Base-by-base conservation (phyloP, 1,284 basidiomycete genomes). In the Singerocomus rubriflavus region DNA sequence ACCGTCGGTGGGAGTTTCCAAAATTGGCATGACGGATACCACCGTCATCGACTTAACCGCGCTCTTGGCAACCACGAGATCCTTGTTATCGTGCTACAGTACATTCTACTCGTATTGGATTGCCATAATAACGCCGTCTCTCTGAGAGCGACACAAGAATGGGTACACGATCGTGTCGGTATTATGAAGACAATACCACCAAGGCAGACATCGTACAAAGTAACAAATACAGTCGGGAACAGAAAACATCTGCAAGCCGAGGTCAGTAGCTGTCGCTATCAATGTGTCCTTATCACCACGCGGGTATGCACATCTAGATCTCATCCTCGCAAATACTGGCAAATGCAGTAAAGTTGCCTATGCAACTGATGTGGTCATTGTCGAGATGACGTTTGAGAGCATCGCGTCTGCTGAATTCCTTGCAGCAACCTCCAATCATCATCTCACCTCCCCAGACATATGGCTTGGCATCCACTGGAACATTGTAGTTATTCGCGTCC, bases 351-450 rank as follows among this genome's bases (percentile, higher is more conserved):
- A 67, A 66, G 47, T 70, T 53, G 16, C 73, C 73, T 14, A 71
- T 57, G 55, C 78, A 80, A 6, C 25, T 44, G 26, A 71, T 71
- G 21, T 73, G 73, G 4, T 54, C 47, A 44, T 77, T 79, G 44
- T 74, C 71, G 35, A 81, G 61, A 59, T 84, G 82, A 30, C 82
- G 72, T 57, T 73, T 76, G 52, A 82, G 67, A 3, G 82, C 80
- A 51, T 84, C 82, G 16, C 70, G 66, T 41, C 82, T 72, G 51
- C 78, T 80, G 61, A 84, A 82, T 16, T 66, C 69, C 55, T 65
- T 69, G 55, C 69, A 59, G 54, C 82, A 84, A 0, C 79, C 81
- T 9, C 80, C 79, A 16, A 78, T 65, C 56, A 77, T 70, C 59
- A 61, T 72, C 46, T 58, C 56, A 3, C 57, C 66, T 7, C 34